A percentile compares a stretch with the other conserved stretches of the same genome.
Conservation (phyloP, 176 grass and related monocot species). For the Oryza nivara region DNA sequence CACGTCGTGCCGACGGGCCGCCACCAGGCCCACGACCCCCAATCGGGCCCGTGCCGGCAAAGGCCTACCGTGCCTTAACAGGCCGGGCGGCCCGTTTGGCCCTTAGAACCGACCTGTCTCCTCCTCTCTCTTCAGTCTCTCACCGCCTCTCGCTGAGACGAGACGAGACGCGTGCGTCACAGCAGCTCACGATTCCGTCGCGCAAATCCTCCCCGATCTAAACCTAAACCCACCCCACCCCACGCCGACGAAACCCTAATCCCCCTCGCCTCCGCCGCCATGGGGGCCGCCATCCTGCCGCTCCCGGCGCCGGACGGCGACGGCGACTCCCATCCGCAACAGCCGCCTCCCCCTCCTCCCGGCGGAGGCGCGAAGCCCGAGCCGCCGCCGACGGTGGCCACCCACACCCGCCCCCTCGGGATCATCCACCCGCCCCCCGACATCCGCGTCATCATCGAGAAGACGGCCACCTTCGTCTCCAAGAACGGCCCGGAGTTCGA, state of each 20-base stretch:
- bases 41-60: too few relatives aligned
- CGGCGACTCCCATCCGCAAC: neutral
- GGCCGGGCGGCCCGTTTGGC: too few relatives aligned
- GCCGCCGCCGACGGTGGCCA: slow-evolving; percentile 57
- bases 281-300: slow-evolving; percentile 27
- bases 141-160: too few relatives aligned
- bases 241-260: slow-evolving; percentile 47
- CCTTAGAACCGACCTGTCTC: too few relatives aligned
- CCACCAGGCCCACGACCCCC: too few relatives aligned
- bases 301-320: slow-evolving; percentile 47
- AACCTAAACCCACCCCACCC: neutral
- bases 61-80: too few relatives aligned
- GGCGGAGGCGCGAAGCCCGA: slow-evolving; percentile 18
- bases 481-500: slow-evolving; percentile 92
- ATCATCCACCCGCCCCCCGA: slow-evolving; percentile 96
- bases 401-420: slow-evolving; percentile 72
- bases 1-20: too few relatives aligned
- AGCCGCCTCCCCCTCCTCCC: slow-evolving; percentile 9
- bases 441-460: slow-evolving; percentile 86
- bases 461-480: slow-evolving; percentile 86
- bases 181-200: too few relatives aligned
- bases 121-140: too few relatives aligned
- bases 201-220: slow-evolving; percentile 27
- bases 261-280: neutral
- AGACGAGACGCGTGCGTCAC: too few relatives aligned